Evolutionary conservation across 2,329 filamentous ascomycete genomes (phyloP).

Genomic region (Epichloe amarillans): DNA sequence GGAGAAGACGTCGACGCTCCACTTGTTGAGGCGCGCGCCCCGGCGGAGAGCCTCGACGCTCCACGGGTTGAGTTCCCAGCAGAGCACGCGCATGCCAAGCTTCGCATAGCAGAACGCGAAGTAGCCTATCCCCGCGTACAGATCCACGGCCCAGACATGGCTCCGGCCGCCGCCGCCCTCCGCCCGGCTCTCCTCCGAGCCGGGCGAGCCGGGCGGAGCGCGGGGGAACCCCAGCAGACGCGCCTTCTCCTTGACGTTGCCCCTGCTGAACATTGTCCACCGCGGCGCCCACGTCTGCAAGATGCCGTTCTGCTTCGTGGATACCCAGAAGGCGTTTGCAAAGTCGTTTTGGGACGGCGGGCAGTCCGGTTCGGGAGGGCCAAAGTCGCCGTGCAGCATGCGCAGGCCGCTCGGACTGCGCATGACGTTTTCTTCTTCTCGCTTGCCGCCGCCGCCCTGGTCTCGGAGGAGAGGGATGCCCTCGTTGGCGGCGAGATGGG

Average conservation of each 20-base stretch:
- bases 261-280: slow-evolving; percentile 89
- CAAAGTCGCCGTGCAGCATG: slow-evolving; percentile 64
- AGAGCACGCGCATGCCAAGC: slow-evolving; percentile 59
- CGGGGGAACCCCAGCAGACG: slow-evolving; percentile 45
- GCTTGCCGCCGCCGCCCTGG: neutral
- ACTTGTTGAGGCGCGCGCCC: slow-evolving; percentile 58
- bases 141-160: slow-evolving; percentile 49
- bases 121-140: slow-evolving; percentile 91
- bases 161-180: neutral
- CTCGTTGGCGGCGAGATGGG: slow-evolving; percentile 47
- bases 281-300: slow-evolving; percentile 74
- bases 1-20: slow-evolving; percentile 38
- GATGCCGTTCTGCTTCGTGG: slow-evolving; percentile 65
- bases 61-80: slow-evolving; percentile 87
- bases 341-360: slow-evolving; percentile 40
- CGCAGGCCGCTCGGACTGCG: slow-evolving; percentile 58
- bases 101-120: slow-evolving; percentile 75
- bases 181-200: no score
- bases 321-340: slow-evolving; percentile 60
- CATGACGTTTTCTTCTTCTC: slow-evolving; percentile 47
- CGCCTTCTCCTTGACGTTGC: slow-evolving; percentile 82
- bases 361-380: slow-evolving; percentile 26
- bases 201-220: neutral
- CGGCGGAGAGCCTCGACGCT: slow-evolving; percentile 70
- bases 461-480: slow-evolving; percentile 40